Evolutionary conservation across 306 rosid genomes (phyloP).

Genomic region (Casuarina cunninghamiana): DNA sequence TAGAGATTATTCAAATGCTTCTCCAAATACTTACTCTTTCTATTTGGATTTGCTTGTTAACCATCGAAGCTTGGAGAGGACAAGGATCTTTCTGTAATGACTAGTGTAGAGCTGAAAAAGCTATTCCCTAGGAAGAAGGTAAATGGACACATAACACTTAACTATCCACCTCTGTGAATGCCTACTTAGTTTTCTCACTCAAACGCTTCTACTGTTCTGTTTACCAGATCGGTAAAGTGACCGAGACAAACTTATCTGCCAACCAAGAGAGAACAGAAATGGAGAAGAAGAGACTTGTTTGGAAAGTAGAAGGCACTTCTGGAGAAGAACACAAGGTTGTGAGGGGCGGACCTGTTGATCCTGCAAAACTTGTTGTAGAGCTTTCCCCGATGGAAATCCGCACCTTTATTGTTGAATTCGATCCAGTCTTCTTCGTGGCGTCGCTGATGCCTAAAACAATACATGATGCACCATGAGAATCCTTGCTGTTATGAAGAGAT

Average conservation of each 20-base stretch:
- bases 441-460: constrained; percentile 31
- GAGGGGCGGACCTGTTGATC: constrained; percentile 80
- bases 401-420: constrained; percentile 58
- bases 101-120: constrained; percentile 70
- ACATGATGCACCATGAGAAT: constrained; percentile 19
- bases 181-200: neutral
- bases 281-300: constrained; percentile 77
- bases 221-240: constrained; percentile 53
- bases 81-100: constrained; percentile 60
- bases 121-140: constrained; percentile 75
- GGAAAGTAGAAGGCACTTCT: constrained; percentile 66
- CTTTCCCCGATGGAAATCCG: constrained; percentile 91
- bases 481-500: constrained; percentile 7
- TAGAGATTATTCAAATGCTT: constrained; percentile 4
- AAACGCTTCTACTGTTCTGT: neutral
- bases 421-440: constrained; percentile 17
- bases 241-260: constrained; percentile 67
- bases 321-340: constrained; percentile 37
- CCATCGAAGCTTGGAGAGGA: constrained; percentile 69
- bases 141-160: constrained; percentile 12
- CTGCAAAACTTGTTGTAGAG: constrained; percentile 64
- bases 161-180: neutral
- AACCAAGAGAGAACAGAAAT: constrained; percentile 83
- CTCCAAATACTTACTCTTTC: constrained; percentile 13
- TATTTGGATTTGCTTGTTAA: constrained; percentile 29